Percentiles rank a stretch among this genome's conserved stretches.
These are phyloP conservation scores for Phytophthora tubulina DNA, from an alignment of 352 stramenopile species.

Conservation along the genomic window DNA sequence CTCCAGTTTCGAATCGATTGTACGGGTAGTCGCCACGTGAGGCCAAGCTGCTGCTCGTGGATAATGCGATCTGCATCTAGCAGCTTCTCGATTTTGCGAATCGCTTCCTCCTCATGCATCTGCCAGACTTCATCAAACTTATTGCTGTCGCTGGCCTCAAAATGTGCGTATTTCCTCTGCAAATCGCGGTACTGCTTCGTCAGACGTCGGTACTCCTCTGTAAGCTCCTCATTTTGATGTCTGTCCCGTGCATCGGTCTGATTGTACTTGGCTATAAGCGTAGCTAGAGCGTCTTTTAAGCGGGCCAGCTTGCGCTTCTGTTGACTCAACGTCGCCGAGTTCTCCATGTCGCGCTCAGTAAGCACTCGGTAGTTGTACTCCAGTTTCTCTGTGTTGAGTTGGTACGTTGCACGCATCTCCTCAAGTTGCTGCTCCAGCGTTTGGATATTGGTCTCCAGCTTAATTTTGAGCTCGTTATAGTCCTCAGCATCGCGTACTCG, in stretches of 20 bases:
- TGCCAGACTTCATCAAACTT: constrained; percentile 92
- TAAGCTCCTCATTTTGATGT: constrained; percentile 94
- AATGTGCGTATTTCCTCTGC: constrained; percentile 95
- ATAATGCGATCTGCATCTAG: constrained; percentile 92
- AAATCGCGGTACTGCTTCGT: constrained; percentile 97
- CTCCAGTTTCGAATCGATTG: constrained; percentile 66
- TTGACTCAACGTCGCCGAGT: constrained; percentile 92
- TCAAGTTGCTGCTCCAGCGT: constrained; percentile 96
- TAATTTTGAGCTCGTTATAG: constrained; percentile 97
- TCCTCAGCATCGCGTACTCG: constrained; percentile 93
- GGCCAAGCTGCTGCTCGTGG: constrained; percentile 92
- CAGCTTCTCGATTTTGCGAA: constrained; percentile 87
- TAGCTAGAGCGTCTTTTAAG: constrained; percentile 93
- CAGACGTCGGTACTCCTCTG: constrained; percentile 93
- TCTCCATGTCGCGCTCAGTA: constrained; percentile 96
- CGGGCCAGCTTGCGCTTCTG: constrained; percentile 95
- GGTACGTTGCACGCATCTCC: constrained; percentile 96
- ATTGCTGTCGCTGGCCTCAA: constrained; percentile 89
- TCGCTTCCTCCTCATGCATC: constrained; percentile 93
- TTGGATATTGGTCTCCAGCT: constrained; percentile 97
- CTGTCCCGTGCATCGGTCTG: constrained; percentile 89
- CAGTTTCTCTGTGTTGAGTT: constrained; percentile 97
- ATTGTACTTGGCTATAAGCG: constrained; percentile 93
- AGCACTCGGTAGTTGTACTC: constrained; percentile 97
- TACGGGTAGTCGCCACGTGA: constrained; percentile 72